phyloP scores from a whole-genome alignment of 495 filamentous ascomycete genomes.

The Collariella sp. region DNA sequence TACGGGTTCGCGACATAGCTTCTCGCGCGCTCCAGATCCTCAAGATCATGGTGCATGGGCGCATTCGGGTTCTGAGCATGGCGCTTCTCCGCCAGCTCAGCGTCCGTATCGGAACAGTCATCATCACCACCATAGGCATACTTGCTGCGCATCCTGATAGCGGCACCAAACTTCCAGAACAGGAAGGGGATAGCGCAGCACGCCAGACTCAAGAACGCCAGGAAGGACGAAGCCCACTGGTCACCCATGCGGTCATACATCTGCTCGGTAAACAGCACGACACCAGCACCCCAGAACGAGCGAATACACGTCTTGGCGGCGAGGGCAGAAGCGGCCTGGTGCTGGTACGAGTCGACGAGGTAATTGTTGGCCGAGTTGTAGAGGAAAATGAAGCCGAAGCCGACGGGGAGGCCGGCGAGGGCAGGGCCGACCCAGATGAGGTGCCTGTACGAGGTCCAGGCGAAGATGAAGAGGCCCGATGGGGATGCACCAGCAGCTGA shows the following conservation, averaged over 20 bases:
- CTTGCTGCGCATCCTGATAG: constrained; percentile 53
- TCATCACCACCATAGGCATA: constrained; percentile 53
- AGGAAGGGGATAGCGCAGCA: constrained; percentile 71
- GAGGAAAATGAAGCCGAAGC: constrained; percentile 79
- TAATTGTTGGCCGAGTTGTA: constrained; percentile 85
- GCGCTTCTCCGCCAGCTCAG: constrained; percentile 18
- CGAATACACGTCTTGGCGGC: constrained; percentile 76
- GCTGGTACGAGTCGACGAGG: constrained; percentile 71
- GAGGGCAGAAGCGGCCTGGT: constrained; percentile 78
- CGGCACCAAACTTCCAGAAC: constrained; percentile 66
- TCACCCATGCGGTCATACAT: constrained; percentile 67
- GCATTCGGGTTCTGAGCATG: constrained; percentile 12
- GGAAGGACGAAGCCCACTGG: constrained; percentile 64
- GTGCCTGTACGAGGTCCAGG: constrained; percentile 62
- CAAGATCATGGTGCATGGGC: constrained; percentile 20
- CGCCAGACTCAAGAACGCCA: constrained; percentile 61
- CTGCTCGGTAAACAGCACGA: constrained; percentile 70
- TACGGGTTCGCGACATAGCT: constrained; percentile 40
- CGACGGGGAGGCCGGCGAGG: constrained; percentile 66
- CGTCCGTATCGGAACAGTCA: constrained; percentile 19
- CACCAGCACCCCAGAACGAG: constrained; percentile 67
- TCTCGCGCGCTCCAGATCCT: constrained; percentile 32
- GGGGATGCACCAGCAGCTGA: constrained; percentile 69
- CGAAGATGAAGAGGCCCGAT: constrained; percentile 76
- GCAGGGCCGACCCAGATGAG: constrained; percentile 63